Evolutionary conservation across 2,329 filamentous ascomycete genomes (phyloP), one percentile per base, ranked within the genome.

Genomic region (Aspergillus nomiae): DNA sequence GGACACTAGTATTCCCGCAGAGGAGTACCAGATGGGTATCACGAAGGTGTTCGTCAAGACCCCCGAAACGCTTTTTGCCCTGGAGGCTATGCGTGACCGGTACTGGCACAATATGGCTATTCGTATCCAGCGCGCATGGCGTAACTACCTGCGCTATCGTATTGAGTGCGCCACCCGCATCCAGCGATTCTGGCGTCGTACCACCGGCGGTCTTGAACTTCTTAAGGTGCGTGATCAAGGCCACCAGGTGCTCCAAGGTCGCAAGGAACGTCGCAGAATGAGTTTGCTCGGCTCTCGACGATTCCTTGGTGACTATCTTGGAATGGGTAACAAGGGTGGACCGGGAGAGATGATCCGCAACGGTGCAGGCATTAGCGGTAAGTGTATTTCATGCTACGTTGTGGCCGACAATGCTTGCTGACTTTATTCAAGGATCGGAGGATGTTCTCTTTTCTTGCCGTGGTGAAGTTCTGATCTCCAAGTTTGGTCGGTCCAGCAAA

Each of bases 61-160:
- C 0, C 95, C 95, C 0, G 95, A 99, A 79, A 99, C 95, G 0
- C 82, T 99, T 2, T 99, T 99, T 74, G 95, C 95, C 2, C 83
- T 99, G 12, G 95, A 99, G 78, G 94, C 96, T 62, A 98, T 99
- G 94, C 88, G 95, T 74, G 95, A 99, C 76, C 86, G 92, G 61
- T 99, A 98, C 80, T 98, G 94, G 94, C 94, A 98, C 79, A 99
- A 98, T 80, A 98, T 99, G 95, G 95, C 95, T 4, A 96, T 94
- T 64, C 89, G 95, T 63, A 98, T 99, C 63, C 95, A 99, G 81
- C 88, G 95, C 70, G 95, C 96, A 74, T 99, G 95, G 95, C 88
- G 95, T 71, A 96, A 96, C 58, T 98, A 97, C 74, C 85, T 98
- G 46, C 89, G 94, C 6, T 98, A 98, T 78, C 88, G 95, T 51